phyloP scores from a whole-genome alignment of 768 basidiomycete genomes.

The Tricholoma furcatifolium region DNA sequence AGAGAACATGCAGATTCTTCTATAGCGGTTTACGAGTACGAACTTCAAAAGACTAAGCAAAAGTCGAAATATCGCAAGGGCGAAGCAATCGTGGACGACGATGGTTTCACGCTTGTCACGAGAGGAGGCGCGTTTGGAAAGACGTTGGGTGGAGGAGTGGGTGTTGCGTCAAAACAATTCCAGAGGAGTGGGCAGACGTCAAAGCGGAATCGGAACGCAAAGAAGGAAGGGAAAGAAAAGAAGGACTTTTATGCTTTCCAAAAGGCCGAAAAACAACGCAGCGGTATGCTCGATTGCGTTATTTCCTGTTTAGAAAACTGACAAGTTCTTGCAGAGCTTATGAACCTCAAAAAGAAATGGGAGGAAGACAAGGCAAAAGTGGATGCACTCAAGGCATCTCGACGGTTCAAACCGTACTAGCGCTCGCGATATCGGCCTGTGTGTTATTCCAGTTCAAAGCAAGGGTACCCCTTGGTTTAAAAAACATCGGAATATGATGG shows the following conservation, averaged over 20 bases:
- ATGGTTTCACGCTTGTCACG: conserved; percentile 94
- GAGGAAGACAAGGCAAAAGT: conserved; percentile 87
- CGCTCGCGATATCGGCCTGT: neutral
- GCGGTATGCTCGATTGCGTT: conserved; percentile 47
- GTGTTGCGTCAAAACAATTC: conserved; percentile 60
- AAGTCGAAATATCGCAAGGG: conserved; percentile 74
- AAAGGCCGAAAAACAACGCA: conserved; percentile 83
- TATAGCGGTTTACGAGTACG: conserved; percentile 76
- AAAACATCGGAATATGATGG: too few species aligned
- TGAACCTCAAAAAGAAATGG: conserved; percentile 77
- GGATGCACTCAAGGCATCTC: conserved; percentile 73
- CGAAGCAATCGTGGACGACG: conserved; percentile 89
- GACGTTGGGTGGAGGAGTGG: conserved; percentile 79
- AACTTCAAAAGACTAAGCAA: conserved; percentile 58
- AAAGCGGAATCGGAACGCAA: conserved; percentile 40
- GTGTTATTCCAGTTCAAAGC: neutral
- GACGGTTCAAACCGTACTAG: conserved; percentile 87
- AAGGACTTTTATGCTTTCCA: conserved; percentile 89
- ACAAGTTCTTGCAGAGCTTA: conserved; percentile 48
- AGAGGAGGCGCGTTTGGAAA: conserved; percentile 88
- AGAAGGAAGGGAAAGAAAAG: conserved; percentile 67
- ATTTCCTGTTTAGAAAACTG: neutral
- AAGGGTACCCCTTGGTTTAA: too few species aligned
- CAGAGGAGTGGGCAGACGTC: conserved; percentile 58
- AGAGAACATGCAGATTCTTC: conserved; percentile 79